phyloP scores from a whole-genome alignment of 192 early-diverging fungal species.

The Coemansia sp. region DNA sequence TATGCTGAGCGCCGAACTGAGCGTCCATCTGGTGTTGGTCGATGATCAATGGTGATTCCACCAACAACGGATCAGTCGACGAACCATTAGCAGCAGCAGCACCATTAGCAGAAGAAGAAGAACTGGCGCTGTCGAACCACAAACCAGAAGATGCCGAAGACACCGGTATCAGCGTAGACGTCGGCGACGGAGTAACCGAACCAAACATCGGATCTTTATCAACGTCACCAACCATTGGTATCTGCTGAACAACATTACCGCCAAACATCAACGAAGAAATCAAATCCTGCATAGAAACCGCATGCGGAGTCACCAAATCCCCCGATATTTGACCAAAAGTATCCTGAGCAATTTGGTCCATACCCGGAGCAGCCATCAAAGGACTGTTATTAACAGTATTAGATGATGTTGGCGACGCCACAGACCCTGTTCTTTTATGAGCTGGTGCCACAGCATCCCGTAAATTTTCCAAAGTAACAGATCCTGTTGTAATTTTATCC shows the following conservation, averaged over 20 bases:
- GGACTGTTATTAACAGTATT: conserved; percentile 23
- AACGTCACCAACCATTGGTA: conserved; percentile 40
- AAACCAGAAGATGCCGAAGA: not conserved
- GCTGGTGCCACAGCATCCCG: not conserved
- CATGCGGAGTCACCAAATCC: not conserved
- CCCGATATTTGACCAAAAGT: conserved; percentile 24
- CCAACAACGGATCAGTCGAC: conserved; percentile 18
- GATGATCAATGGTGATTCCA: conserved; percentile 39
- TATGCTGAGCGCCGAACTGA: conserved; percentile 16
- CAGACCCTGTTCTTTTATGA: not conserved
- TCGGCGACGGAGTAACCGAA: not conserved
- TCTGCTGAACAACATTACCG: conserved; percentile 34
- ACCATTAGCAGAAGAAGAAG: not conserved
- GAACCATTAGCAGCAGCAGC: too few species aligned
- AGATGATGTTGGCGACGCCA: not conserved
- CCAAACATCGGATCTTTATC: conserved; percentile 46
- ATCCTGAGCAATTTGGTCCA: conserved; percentile 52
- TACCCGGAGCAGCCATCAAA: conserved; percentile 13
- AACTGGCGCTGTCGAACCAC: not conserved
- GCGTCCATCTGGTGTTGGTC: conserved; percentile 36
- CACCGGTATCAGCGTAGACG: not conserved
- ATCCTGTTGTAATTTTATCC: not conserved
- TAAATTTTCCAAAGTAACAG: not conserved
- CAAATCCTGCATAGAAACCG: conserved; percentile 25
- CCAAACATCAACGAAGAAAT: conserved; percentile 18